These are phyloP conservation scores for Penicillium sp. DNA, from an alignment of 2,329 filamentous ascomycete genomes.

Conservation along the genomic window DNA sequence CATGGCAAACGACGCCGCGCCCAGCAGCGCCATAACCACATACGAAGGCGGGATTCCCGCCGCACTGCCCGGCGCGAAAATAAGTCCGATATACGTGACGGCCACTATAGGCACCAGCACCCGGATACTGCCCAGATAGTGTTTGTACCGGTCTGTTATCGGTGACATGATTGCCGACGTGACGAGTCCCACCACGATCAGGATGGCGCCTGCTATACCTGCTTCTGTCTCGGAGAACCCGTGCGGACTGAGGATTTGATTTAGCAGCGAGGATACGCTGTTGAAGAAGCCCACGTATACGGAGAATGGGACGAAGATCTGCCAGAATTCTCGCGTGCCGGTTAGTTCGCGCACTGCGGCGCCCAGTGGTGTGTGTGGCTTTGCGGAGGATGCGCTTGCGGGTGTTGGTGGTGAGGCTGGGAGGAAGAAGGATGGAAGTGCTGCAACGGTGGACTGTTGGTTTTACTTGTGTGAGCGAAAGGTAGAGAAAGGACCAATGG, in stretches of 20 bases:
- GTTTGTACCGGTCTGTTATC: conserved; percentile 80
- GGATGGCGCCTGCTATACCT: conserved; percentile 82
- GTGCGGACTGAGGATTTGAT: conserved; percentile 86
- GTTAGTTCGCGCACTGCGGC: conserved; percentile 57
- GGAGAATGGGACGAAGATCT: conserved; percentile 76
- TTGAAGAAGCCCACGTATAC: conserved; percentile 94
- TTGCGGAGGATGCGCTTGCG: conserved; percentile 65
- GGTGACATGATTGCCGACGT: conserved; percentile 74
- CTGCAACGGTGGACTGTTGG: conserved; percentile 59
- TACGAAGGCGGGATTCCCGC: conserved; percentile 60
- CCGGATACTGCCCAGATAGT: conserved; percentile 72
- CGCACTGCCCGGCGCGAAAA: conserved; percentile 72
- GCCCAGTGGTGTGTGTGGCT: conserved; percentile 54
- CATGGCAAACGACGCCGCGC: conserved; percentile 75
- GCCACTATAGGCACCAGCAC: conserved; percentile 72
- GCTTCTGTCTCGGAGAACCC: conserved; percentile 79
- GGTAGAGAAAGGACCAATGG: background rate
- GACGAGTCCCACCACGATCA: conserved; percentile 86
- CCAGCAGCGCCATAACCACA: conserved; percentile 71
- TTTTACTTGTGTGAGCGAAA: background rate
- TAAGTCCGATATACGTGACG: conserved; percentile 70
- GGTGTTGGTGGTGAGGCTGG: conserved; percentile 75
- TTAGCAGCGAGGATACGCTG: conserved; percentile 79
- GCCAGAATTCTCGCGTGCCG: conserved; percentile 70
- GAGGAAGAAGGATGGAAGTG: conserved; percentile 77